phyloP scores from a whole-genome alignment of 192 early-diverging fungal genomes.

The Kappamyces sp. region DNA sequence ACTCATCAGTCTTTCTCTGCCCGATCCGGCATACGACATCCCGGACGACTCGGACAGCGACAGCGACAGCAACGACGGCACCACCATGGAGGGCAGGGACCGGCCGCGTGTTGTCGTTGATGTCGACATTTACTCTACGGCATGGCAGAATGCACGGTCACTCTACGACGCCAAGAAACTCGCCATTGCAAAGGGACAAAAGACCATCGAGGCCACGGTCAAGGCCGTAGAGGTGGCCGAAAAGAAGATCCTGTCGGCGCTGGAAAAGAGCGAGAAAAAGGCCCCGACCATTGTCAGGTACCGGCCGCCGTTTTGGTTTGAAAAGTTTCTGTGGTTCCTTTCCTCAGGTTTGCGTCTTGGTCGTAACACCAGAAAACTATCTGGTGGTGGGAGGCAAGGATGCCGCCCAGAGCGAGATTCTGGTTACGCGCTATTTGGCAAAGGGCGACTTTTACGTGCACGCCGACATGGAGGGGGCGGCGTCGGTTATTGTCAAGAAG shows the following conservation, averaged over 20 bases:
- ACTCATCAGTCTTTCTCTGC: conserved; percentile 66
- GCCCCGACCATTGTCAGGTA: conserved; percentile 72
- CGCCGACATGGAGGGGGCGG: conserved; percentile 89
- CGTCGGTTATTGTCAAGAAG: conserved; percentile 87
- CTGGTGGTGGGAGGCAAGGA: conserved; percentile 90
- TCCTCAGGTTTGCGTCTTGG: conserved; percentile 76
- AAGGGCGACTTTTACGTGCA: conserved; percentile 85
- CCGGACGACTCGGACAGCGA: conserved; percentile 45
- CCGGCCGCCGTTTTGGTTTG: conserved; percentile 96
- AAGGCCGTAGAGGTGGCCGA: conserved; percentile 90
- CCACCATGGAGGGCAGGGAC: conserved; percentile 21
- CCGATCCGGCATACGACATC: conserved; percentile 47
- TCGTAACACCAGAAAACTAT: conserved; percentile 90
- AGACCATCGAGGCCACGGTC: conserved; percentile 75
- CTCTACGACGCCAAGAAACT: conserved; percentile 84
- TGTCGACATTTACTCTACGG: conserved; percentile 81
- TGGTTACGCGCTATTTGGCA: conserved; percentile 63
- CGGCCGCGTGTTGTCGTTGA: conserved; percentile 51
- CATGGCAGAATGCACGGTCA: conserved; percentile 81
- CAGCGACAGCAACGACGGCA: conserved; percentile 31
- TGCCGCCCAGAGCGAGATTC: conserved; percentile 86
- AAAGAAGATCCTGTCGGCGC: conserved; percentile 76
- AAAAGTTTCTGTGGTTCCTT: conserved; percentile 93
- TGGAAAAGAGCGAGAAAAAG: conserved; percentile 65
- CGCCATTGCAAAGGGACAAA: conserved; percentile 81